Conservation (phyloP, 2,329 filamentous ascomycete species). For the Fusarium torreyae region DNA sequence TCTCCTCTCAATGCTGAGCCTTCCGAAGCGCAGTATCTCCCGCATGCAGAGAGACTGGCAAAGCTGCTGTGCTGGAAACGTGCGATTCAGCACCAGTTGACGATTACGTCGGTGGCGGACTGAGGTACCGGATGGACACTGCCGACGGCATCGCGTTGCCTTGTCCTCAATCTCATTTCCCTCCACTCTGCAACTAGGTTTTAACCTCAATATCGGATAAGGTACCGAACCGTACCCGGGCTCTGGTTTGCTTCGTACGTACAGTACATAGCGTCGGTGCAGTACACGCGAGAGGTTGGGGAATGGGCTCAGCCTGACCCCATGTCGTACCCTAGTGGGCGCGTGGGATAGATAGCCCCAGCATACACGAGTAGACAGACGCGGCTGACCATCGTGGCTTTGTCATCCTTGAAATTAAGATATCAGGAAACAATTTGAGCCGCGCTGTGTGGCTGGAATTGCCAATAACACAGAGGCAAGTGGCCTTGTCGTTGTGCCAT, state of each 20-base stretch:
- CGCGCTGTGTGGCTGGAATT: slow-evolving; percentile 32
- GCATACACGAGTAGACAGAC: slow-evolving; percentile 19
- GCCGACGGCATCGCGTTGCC: slow-evolving; percentile 47
- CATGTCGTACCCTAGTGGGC: slow-evolving; percentile 29
- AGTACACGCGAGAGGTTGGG: slow-evolving; percentile 28
- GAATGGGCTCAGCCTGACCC: slow-evolving; percentile 18
- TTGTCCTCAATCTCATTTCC: slow-evolving; percentile 27
- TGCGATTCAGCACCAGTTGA: slow-evolving; percentile 39
- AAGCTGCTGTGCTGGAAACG: slow-evolving; percentile 25
- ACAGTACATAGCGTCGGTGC: slow-evolving; percentile 1
- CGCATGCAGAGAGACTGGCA: slow-evolving; percentile 15
- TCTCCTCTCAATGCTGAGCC: slow-evolving; percentile 24
- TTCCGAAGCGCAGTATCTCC: slow-evolving; percentile 41
- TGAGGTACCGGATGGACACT: slow-evolving; percentile 42
- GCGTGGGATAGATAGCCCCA: slow-evolving; percentile 36
- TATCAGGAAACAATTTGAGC: slow-evolving; percentile 26
- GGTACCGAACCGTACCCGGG: slow-evolving; percentile 1
- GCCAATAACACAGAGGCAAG: slow-evolving; percentile 14
- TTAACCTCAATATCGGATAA: slow-evolving; percentile 19
- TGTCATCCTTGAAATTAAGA: slow-evolving; percentile 19
- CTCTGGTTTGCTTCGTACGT: slow-evolving; percentile 11
- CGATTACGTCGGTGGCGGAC: slow-evolving; percentile 51
- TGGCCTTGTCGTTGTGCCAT: slow-evolving; percentile 15
- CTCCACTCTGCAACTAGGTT: slow-evolving; percentile 5
- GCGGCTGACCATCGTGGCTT: slow-evolving; percentile 11